phyloP scores from a whole-genome alignment of 495 filamentous ascomycete genomes.

The Thermothielavioides terrestris region DNA sequence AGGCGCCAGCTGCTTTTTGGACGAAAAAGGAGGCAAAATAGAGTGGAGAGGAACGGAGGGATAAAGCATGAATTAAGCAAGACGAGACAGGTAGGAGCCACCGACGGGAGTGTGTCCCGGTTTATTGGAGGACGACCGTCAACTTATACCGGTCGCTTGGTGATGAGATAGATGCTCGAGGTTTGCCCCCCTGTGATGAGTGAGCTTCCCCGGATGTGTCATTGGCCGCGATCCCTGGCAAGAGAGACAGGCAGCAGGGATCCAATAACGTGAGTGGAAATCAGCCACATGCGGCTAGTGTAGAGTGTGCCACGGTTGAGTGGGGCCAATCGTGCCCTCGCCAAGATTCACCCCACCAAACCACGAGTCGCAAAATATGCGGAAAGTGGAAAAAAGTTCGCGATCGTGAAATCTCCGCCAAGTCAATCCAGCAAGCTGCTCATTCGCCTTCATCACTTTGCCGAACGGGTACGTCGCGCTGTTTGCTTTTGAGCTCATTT shows the following conservation, averaged over 20 bases:
- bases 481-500: too few species aligned
- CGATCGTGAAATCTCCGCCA: slow-evolving; percentile 3
- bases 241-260: not conserved
- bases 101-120: too few species aligned
- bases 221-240: slow-evolving; percentile 9
- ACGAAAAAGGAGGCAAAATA: not conserved
- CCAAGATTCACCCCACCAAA: slow-evolving; percentile 11
- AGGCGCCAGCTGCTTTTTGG: not conserved
- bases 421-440: slow-evolving; percentile 6
- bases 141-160: too few species aligned
- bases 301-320: not conserved
- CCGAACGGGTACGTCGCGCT: slow-evolving; percentile 45
- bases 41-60: not conserved
- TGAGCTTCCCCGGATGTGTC: slow-evolving; percentile 30
- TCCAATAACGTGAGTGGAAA: too few species aligned
- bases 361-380: slow-evolving; percentile 7
- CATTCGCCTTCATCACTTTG: slow-evolving; percentile 67
- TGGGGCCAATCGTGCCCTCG: slow-evolving; percentile 16
- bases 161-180: not conserved
- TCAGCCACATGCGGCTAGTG: not conserved
- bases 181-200: slow-evolving; percentile 1
- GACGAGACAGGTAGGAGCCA: too few species aligned
- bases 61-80: too few species aligned
- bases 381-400: slow-evolving; percentile 14
- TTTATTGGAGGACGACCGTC: too few species aligned